These are phyloP conservation scores for Kingdonia uniflora DNA, from an alignment of 164 flowering plant species.

Conservation along the genomic window DNA sequence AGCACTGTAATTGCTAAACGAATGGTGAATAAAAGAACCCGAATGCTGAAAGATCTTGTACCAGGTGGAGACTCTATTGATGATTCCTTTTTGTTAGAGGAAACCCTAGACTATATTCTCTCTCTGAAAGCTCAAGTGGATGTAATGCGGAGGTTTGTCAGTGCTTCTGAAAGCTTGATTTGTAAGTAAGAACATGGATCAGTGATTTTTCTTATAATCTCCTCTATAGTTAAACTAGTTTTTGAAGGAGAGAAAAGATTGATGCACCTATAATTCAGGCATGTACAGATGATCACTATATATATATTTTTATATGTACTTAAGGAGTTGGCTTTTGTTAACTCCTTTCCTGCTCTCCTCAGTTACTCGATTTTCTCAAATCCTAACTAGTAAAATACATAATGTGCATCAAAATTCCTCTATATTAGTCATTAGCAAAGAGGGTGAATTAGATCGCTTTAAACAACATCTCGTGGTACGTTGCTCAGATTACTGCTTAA, in stretches of 20 bases:
- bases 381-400: no score
- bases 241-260: conserved; percentile 12
- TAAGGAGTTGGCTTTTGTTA: background rate
- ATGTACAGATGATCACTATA: conserved; percentile 22
- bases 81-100: conserved; percentile 34
- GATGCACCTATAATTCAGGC: conserved; percentile 10
- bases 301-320: background rate
- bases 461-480: no score
- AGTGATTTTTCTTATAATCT: background rate
- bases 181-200: conserved; percentile 14
- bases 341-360: background rate
- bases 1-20: conserved; percentile 33
- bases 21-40: conserved; percentile 44
- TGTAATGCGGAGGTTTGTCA: conserved; percentile 54
- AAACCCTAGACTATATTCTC: conserved; percentile 65
- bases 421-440: no score
- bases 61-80: conserved; percentile 70
- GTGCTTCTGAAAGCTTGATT: conserved; percentile 18
- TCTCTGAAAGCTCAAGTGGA: conserved; percentile 64
- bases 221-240: background rate
- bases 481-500: no score
- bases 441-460: no score
- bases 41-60: conserved; percentile 40
- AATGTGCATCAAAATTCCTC: no score
- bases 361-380: background rate